Evolutionary conservation across 1,139 yeast genomes (phyloP), one percentile per base, ranked within the genome.

Genomic region (Yamadazyma kanchanaburiensis): DNA sequence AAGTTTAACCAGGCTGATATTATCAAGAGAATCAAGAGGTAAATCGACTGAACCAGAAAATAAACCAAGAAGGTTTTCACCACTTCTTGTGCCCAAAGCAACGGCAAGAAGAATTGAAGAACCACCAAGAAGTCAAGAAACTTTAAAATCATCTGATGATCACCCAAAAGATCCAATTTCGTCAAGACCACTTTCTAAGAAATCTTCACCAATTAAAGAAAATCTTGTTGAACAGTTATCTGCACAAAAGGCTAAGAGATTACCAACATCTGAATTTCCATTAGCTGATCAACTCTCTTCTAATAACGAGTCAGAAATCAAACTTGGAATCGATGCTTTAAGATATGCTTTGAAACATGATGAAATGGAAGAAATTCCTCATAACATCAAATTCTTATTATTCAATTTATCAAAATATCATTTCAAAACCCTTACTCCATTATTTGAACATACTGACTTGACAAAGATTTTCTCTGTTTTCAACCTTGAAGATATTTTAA

Each of bases 261-360:
- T 16, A 2, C 27, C 36, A 11, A 14, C 32, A n/a, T 34, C 35
- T 4, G 38, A 32, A 21, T 32, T 24, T 22, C 38, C 38, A 2
- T 21, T 34, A 13, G 31, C 24, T 5, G 35, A 34, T 12, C 38
- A 34, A 15, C 26, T 34, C 10, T 22, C 24, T n/a, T 31, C 38
- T 8, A 12, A n/a, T n/a, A 32, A 27, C 14, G 25, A 23, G 3
- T 2, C 8, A 7, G 20, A 20, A 9, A 30, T 34, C 8, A 42
- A 35, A 2, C 71, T 64, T 40, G 74, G 74, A 1, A 47, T 68
- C 2, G 53, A 51, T 30, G 45, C 65, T 15, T 51, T 67, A 24
- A 60, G 56, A 26, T 61, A 55, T 43, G 72, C 74, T 2, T 55
- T 68, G 4, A 48, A 61, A 28, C 60, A 58, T 1, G 58, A 60